A percentile compares a stretch with the other conserved stretches of the same genome.
Evolutionary conservation across 805 yeast genomes (phyloP).

Genomic region (Sungouiozyma ichnusensis): DNA sequence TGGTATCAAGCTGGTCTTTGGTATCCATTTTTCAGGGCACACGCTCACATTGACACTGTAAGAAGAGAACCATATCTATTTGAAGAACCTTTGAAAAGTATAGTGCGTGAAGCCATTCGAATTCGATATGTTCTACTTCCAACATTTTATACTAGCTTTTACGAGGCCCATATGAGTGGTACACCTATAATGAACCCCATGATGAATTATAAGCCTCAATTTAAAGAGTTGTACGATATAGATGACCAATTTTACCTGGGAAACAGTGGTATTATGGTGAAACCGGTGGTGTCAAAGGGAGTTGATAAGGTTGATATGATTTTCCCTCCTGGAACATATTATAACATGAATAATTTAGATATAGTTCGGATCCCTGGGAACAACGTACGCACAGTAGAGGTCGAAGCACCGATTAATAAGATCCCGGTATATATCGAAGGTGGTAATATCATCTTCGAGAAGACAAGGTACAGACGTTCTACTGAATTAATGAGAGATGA

Average conservation of each 20-base stretch:
- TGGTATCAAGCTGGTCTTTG: slow-evolving; percentile 96
- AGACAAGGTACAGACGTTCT: slow-evolving; percentile 72
- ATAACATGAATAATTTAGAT: slow-evolving; percentile 37
- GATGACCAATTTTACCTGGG: slow-evolving; percentile 85
- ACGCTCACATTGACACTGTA: slow-evolving; percentile 88
- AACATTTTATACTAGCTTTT: slow-evolving; percentile 67
- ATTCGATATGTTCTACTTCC: slow-evolving; percentile 74
- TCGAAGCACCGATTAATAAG: slow-evolving; percentile 41
- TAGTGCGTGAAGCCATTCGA: slow-evolving; percentile 59
- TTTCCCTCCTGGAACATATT: slow-evolving; percentile 44
- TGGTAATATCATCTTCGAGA: slow-evolving; percentile 62
- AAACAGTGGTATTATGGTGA: slow-evolving; percentile 56
- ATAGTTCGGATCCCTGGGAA: slow-evolving; percentile 25
- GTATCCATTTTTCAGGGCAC: slow-evolving; percentile 95
- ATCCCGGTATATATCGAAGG: slow-evolving; percentile 69
- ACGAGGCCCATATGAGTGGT: slow-evolving; percentile 50
- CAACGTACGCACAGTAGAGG: slow-evolving; percentile 14
- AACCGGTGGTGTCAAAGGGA: slow-evolving; percentile 62
- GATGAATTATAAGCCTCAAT: slow-evolving; percentile 43
- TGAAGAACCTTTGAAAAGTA: slow-evolving; percentile 58
- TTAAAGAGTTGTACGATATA: slow-evolving; percentile 37
- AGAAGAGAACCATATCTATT: slow-evolving; percentile 90
- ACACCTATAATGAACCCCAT: slow-evolving; percentile 63
- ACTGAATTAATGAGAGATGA: slow-evolving; percentile 64
- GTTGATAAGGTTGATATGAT: slow-evolving; percentile 28